A percentile compares a stretch with the other conserved stretches of the same genome.
Conservation (phyloP, 352 stramenopile species). For the Phytophthora sp. region DNA sequence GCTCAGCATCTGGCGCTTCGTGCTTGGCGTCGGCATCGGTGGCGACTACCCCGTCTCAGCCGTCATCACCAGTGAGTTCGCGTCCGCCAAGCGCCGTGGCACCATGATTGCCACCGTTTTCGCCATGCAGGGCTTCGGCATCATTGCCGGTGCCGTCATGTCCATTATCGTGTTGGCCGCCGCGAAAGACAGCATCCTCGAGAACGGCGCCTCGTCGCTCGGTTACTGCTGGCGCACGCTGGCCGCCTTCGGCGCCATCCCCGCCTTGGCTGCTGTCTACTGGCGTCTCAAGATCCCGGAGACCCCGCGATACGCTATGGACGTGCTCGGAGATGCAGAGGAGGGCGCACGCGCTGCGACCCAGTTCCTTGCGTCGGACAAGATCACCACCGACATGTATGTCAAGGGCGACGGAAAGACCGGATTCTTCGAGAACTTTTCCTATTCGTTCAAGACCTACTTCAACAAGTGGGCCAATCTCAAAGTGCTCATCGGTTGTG, state of each 20-base stretch:
- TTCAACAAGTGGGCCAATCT: conserved; percentile 52
- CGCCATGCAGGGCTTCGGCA: conserved; percentile 59
- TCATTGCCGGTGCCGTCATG: conserved; percentile 47
- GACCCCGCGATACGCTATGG: conserved; percentile 49
- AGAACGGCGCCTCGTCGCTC: conserved; percentile 41
- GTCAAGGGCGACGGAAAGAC: conserved; percentile 52
- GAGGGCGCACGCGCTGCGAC: conserved; percentile 34
- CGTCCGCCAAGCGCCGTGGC: conserved; percentile 45
- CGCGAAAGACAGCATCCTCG: conserved; percentile 21
- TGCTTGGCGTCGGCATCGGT: conserved; percentile 60
- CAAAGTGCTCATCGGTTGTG: conserved; percentile 54
- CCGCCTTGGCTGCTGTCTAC: conserved; percentile 49
- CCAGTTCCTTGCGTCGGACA: conserved; percentile 45
- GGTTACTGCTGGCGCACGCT: conserved; percentile 57
- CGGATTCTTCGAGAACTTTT: conserved; percentile 45
- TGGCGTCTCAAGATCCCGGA: conserved; percentile 56
- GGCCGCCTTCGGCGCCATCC: conserved; percentile 49
- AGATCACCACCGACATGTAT: conserved; percentile 48
- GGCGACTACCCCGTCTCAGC: conserved; percentile 61
- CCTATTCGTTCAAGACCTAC: conserved; percentile 42
- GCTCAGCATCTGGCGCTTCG: conserved; percentile 58
- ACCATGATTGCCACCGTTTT: conserved; percentile 60
- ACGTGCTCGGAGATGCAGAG: conserved; percentile 50
- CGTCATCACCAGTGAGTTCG: conserved; percentile 61
- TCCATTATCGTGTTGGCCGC: conserved; percentile 40